These are phyloP conservation scores for Telopea speciosissima DNA, from an alignment of 177 flowering plant species.

Conservation along the genomic window DNA sequence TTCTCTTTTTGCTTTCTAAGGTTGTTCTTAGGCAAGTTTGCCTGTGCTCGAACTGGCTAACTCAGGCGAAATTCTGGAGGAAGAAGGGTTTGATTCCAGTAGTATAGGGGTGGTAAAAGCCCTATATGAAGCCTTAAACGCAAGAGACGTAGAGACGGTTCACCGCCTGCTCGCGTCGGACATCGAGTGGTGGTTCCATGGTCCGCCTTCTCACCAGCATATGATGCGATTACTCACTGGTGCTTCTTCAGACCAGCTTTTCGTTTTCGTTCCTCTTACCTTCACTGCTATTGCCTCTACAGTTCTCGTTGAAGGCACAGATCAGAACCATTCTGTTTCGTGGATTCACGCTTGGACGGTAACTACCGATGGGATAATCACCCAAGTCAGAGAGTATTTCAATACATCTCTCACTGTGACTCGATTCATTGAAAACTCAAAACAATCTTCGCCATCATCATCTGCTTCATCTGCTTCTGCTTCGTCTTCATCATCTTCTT, in stretches of 20 bases:
- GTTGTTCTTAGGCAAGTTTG: too few relatives aligned
- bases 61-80: constrained; percentile 45
- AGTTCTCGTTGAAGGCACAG: constrained; percentile 64
- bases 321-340: constrained; percentile 25
- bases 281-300: constrained; percentile 40
- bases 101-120: constrained; percentile 53
- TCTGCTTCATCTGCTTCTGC: too few relatives aligned
- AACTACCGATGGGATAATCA: constrained; percentile 52
- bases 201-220: constrained; percentile 82
- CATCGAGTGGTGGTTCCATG: constrained; percentile 99
- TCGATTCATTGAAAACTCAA: constrained; percentile 21
- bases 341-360: constrained; percentile 92
- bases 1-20: too few relatives aligned
- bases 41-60: constrained; percentile 22
- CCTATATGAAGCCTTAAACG: constrained; percentile 72
- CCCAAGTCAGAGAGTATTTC: constrained; percentile 78
- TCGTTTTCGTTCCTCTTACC: constrained; percentile 34
- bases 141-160: constrained; percentile 60
- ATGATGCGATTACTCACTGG: constrained; percentile 91
- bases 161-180: constrained; percentile 64
- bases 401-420: constrained; percentile 76
- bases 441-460: constrained; percentile 2
- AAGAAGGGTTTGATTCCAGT: constrained; percentile 16
- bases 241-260: constrained; percentile 13
- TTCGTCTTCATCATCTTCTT: constrained; percentile 13